Evolutionary conservation across 495 filamentous ascomycete species (phyloP).

Genomic region (Penicillium maclennaniae): DNA sequence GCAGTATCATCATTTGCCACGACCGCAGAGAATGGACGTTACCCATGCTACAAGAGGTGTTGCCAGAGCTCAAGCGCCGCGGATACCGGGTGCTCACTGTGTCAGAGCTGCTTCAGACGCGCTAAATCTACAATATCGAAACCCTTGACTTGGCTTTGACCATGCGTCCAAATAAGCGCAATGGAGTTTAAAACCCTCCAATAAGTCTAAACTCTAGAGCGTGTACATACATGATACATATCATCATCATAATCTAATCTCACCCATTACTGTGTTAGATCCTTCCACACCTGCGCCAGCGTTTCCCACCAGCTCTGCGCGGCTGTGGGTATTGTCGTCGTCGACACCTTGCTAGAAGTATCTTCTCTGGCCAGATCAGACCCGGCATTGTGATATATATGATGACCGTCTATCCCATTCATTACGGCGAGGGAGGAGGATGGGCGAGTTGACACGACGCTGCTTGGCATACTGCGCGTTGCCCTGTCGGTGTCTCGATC

Average conservation of each 20-base stretch:
- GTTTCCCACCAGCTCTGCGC: conserved; percentile 26
- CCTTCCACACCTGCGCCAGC: conserved; percentile 20
- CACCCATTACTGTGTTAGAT: conserved; percentile 12
- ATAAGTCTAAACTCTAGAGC: background rate
- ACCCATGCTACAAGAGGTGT: conserved; percentile 66
- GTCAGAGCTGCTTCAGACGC: conserved; percentile 52
- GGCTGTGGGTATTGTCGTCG: conserved; percentile 5
- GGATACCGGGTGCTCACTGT: conserved; percentile 69
- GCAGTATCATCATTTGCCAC: conserved; percentile 78
- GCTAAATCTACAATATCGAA: background rate
- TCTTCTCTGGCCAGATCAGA: conserved; percentile 20
- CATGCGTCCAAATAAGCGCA: background rate
- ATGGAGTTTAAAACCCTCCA: background rate
- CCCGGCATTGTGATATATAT: conserved; percentile 21
- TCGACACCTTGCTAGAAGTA: conserved; percentile 21
- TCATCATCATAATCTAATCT: background rate
- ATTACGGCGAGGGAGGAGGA: conserved; percentile 31
- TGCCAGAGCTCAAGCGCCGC: conserved; percentile 62
- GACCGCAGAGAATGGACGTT: conserved; percentile 75
- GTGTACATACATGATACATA: conserved; percentile 2
- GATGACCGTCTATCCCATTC: conserved; percentile 43
- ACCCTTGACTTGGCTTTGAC: background rate
- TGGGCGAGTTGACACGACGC: conserved; percentile 13
- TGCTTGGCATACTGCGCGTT: conserved; percentile 17
- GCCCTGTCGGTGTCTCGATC: conserved; percentile 13